phyloP scores from a whole-genome alignment of 176 grass and related monocot species.

The Rhynchospora tenuis region DNA sequence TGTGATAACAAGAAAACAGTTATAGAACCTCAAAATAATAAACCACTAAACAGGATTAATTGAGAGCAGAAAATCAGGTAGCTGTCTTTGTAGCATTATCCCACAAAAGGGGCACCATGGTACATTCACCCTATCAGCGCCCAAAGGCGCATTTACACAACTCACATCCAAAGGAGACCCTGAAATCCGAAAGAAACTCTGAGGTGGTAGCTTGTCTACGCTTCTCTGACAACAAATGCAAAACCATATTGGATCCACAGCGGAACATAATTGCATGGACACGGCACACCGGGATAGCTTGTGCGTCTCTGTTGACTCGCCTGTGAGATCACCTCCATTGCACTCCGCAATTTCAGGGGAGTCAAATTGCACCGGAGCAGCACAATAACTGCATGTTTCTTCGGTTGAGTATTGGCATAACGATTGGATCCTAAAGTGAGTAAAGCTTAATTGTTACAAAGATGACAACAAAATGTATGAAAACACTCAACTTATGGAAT shows the following conservation, averaged over 20 bases:
- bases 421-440: conserved; percentile 30
- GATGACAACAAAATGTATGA: background rate
- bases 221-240: conserved; percentile 51
- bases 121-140: background rate
- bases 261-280: conserved; percentile 57
- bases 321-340: background rate
- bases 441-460: background rate
- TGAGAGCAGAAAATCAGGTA: conserved; percentile 53
- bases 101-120: conserved; percentile 62
- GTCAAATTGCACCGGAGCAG: conserved; percentile 43
- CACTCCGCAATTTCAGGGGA: conserved; percentile 45
- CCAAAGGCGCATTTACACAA: conserved; percentile 12
- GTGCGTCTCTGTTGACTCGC: conserved; percentile 32
- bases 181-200: conserved; percentile 39
- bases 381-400: conserved; percentile 66
- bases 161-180: conserved; percentile 17
- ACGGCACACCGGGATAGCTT: conserved; percentile 42
- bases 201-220: conserved; percentile 39
- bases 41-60: conserved; percentile 36
- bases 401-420: conserved; percentile 31
- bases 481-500: background rate
- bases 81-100: conserved; percentile 43
- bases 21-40: background rate
- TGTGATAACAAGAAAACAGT: background rate
- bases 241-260: conserved; percentile 45